Base-by-base conservation (phyloP, 495 filamentous ascomycete species). In the Cairneyella variabilis region DNA sequence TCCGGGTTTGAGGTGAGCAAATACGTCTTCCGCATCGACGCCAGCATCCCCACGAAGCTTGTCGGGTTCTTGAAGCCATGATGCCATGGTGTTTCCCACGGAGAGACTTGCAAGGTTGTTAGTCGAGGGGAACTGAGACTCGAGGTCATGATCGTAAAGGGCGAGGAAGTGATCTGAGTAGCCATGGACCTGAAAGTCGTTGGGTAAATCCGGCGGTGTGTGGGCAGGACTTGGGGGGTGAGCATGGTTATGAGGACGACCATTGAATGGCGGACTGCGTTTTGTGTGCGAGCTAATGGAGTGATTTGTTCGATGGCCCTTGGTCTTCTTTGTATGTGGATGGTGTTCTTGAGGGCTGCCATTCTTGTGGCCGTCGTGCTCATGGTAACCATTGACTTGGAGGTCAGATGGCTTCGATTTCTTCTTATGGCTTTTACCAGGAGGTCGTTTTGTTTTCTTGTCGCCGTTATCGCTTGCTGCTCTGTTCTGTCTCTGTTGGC, bases 361-460 rank as follows among this genome's bases (percentile, higher is more conserved):
- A 45, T 68, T 65, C 54, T 68, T 52, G 43, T 63, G 36, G 28
- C 62, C 60, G 44, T 61, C 56, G 60, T 76, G 64, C 44, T 73
- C 68, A 39, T 63, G 50, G n/a, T 62, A 56, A 66, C 59, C 63
- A 34, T 65, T 65, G 5, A 62, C 56, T 43, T 60, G 59, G 23
- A 64, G 26, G 39, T 79, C 73, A 14, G 71, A 69, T 39, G 71
- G 71, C 64, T 77, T 82, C 49, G 73, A 59, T 64, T 89, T 91
- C 70, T 89, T 90, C 71, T 86, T 91, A 48, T 85, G 83, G 65
- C 76, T 82, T 66, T 90, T 91, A 17, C 82, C 65, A 10, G 81
- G 75, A 17, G 80, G 76, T 30, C 86, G 83, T 67, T 89, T 95
- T 30, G 77, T 56, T 57, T 85, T 85, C 69, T 82, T 83, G 56